Base-by-base conservation (phyloP, 192 early-diverging fungal genomes). In the Lunasporangiospora selenospora region DNA sequence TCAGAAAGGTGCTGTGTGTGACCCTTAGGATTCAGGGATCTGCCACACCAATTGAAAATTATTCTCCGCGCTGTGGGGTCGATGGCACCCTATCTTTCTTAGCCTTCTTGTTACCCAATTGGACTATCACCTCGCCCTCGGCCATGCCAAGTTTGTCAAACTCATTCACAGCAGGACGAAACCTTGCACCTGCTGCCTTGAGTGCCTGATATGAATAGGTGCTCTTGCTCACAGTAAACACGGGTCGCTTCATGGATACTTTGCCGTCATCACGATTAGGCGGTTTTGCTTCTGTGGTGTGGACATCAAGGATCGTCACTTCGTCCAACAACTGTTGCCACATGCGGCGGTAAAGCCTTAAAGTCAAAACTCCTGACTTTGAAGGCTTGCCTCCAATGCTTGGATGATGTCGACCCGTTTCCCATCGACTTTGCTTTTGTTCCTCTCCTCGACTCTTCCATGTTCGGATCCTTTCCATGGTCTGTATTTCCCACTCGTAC, bases 371-470 rank as follows among this genome's bases (percentile, higher is more conserved):
- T 10, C 36, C 46, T 4, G 53, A 21, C 21, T 36, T 56, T 34
- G 60, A 59, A 15, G 69, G 69, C 43, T 63, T 62, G 5, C 69
- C 69, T 4, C 69, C 69, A 53, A 73, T 63, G 32, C 54, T 63
- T 2, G 69, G 69, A 37, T 63, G 59, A 15, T 58, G 53, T 7
- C 46, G 15, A 0, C 54, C 69, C 1, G 53, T 42, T 18, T 52
- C 54, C 40, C 39, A 53, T 13, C 69, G 23, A 0, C 39, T 29
- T 18, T 48, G 33, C 26, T 53, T 62, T 13, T 53, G 40, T 5
- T 45, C 33, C 27, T 58, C 3, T 8, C 69, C 69, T 29, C 23
- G 43, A 15, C 44, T 58, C 27, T 62, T 63, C 60, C 69, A 73
- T 34, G 48, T 23, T n/a, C 24, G 26, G 31, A 73, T 58, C 6